Evolutionary conservation across 768 basidiomycete genomes (phyloP).

Genomic region (Leccinum boreale): DNA sequence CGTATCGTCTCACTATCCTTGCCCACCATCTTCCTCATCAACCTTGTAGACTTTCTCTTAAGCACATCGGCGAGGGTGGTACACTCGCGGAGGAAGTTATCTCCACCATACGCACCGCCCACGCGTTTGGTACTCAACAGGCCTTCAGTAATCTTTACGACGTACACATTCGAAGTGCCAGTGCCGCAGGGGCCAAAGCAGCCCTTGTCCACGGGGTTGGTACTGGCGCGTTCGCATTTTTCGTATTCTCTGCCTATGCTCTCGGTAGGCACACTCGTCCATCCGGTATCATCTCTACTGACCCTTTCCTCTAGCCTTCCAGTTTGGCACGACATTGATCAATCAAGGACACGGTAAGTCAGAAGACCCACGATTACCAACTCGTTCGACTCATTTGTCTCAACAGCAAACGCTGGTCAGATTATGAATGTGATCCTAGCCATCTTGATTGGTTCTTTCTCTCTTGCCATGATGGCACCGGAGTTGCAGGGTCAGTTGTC

Average conservation of each 20-base stretch:
- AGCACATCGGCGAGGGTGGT: conserved; percentile 77
- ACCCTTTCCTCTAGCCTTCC: conserved; percentile 56
- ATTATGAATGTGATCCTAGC: conserved; percentile 84
- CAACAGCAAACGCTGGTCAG: conserved; percentile 57
- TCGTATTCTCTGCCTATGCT: conserved; percentile 74
- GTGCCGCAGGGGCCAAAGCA: conserved; percentile 51
- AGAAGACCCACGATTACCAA: neutral
- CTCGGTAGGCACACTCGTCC: conserved; percentile 42
- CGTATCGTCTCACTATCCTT: conserved; percentile 25
- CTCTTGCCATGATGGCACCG: conserved; percentile 77
- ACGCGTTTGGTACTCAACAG: conserved; percentile 84
- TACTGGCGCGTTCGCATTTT: conserved; percentile 75
- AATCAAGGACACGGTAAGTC: conserved; percentile 49
- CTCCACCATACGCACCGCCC: conserved; percentile 84
- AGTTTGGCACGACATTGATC: conserved; percentile 86
- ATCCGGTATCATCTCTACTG: conserved; percentile 24
- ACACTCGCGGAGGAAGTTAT: conserved; percentile 91
- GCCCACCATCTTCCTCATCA: conserved; percentile 1
- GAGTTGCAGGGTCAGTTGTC: conserved; percentile 68
- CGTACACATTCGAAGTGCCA: conserved; percentile 50
- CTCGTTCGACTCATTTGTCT: neutral
- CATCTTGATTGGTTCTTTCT: conserved; percentile 89
- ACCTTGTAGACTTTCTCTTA: conserved; percentile 54
- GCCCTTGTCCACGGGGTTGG: conserved; percentile 59
- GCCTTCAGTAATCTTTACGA: conserved; percentile 67